Conservation (phyloP, 495 filamentous ascomycete genomes). For the Apodospora peruviana region DNA sequence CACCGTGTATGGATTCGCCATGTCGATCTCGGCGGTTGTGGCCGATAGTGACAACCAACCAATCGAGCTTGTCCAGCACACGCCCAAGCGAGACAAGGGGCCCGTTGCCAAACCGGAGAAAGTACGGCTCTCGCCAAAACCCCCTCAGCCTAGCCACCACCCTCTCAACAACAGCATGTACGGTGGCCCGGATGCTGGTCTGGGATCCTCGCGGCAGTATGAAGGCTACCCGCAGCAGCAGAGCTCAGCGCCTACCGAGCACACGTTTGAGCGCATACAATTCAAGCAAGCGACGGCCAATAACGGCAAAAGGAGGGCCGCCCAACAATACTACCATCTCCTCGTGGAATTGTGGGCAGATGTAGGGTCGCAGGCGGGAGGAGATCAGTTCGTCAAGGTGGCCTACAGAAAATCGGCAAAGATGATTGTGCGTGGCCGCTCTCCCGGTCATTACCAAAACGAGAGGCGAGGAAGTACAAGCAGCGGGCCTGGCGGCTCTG, state of each 20-base stretch:
- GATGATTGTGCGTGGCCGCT: slow-evolving; percentile 91
- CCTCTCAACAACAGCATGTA: slow-evolving; percentile 32
- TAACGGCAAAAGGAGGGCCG: slow-evolving; percentile 86
- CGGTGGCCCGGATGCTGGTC: slow-evolving; percentile 25
- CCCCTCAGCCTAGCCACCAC: slow-evolving; percentile 44
- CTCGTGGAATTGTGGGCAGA: slow-evolving; percentile 86
- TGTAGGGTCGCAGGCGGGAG: slow-evolving; percentile 41
- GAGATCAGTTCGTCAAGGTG: slow-evolving; percentile 63
- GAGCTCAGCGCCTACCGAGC: slow-evolving; percentile 45
- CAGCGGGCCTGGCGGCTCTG: slow-evolving; percentile 62
- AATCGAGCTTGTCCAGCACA: slow-evolving; percentile 89
- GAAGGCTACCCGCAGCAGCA: slow-evolving; percentile 32
- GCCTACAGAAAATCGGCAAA: slow-evolving; percentile 72
- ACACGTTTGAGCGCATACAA: slow-evolving; percentile 88
- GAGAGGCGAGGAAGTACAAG: slow-evolving; percentile 70
- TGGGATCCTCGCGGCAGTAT: slow-evolving; percentile 39
- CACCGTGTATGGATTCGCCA: slow-evolving; percentile 63
- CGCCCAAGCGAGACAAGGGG: slow-evolving; percentile 90
- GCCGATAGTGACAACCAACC: slow-evolving; percentile 70
- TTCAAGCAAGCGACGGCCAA: slow-evolving; percentile 96
- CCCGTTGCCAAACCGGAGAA: slow-evolving; percentile 73
- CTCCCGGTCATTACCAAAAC: slow-evolving; percentile 88
- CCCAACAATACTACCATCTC: slow-evolving; percentile 91
- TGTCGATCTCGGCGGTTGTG: slow-evolving; percentile 84
- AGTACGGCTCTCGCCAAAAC: slow-evolving; percentile 62